Evolutionary conservation across 768 basidiomycete species (phyloP), one percentile per base, ranked within the genome.

Genomic region (Saitozyma podzolica): DNA sequence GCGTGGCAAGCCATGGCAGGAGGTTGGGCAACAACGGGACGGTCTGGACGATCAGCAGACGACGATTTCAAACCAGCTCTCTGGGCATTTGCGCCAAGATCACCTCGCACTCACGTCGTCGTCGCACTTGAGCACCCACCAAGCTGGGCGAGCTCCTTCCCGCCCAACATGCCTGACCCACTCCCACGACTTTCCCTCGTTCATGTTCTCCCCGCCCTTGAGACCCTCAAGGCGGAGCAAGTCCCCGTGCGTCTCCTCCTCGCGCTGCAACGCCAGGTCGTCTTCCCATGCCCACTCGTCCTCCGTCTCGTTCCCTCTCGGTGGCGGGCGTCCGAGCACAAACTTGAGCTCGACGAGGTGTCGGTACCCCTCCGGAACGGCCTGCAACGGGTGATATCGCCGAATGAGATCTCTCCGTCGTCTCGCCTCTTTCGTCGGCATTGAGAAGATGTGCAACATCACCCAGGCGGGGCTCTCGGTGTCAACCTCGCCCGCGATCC

Each of bases 81-180:
- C n/a, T n/a, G n/a, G n/a, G n/a, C n/a, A n/a, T n/a, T n/a, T n/a
- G n/a, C n/a, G n/a, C n/a, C n/a, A n/a, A n/a, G n/a, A n/a, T n/a
- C n/a, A n/a, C n/a, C n/a, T n/a, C 45, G 6, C 45, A 67, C 70
- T 67, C 56, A 72, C 70, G 50, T 72, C 67, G 40, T 72, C 70
- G 43, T 69, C 67, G 45, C 67, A 69, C 61, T 72, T 72, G 9
- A 72, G 40, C 16, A 68, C 61, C 75, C 72, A 76, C 59, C 60
- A 66, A 16, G 70, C 67, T 50, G 67, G 52, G 9, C 64, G 54
- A 11, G 62, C 70, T 20, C 67, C 59, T 13, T 69, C 64, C 51
- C 62, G 54, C 37, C 72, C 72, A 2, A 68, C 68, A 29, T 63
- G 59, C 40, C 63, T 63, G 43, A 69, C 45, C 69, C 70, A 72